Conservation (phyloP, 345 rosid genomes). For the Sisymbrium irio region DNA sequence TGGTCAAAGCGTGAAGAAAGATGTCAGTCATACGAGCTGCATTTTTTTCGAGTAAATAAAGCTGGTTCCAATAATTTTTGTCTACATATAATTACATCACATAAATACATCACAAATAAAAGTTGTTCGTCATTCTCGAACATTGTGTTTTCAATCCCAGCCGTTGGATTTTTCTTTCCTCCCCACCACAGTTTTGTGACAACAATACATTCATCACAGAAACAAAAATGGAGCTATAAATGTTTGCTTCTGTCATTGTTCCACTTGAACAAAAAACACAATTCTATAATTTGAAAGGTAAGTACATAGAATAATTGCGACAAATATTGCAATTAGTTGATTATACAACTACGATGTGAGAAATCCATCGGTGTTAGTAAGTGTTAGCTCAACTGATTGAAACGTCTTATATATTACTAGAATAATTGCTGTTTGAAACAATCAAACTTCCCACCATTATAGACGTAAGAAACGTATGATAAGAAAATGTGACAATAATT, state of each 20-base stretch:
- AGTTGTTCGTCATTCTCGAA: constrained; percentile 27
- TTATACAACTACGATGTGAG: neutral
- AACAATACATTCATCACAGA: neutral
- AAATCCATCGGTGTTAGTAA: neutral
- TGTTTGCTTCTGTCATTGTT: neutral
- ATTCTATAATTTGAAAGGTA: neutral
- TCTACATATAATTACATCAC: neutral
- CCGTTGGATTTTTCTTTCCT: constrained; percentile 20
- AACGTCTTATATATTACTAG: neutral
- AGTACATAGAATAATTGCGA: neutral
- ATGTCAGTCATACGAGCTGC: constrained; percentile 26
- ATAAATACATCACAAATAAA: constrained; percentile 5
- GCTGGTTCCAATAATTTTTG: constrained; percentile 11
- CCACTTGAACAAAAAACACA: neutral
- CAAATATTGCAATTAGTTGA: neutral
- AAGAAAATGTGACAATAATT: neutral
- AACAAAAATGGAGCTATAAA: neutral
- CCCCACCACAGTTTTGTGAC: constrained; percentile 11
- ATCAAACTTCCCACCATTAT: neutral
- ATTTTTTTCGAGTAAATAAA: constrained; percentile 19
- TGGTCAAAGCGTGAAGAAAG: constrained; percentile 25
- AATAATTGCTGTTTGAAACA: neutral
- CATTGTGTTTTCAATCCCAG: constrained; percentile 28
- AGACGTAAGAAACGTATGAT: neutral
- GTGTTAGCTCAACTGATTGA: neutral